Conservation (phyloP, 2,329 filamentous ascomycete species). For the Myriosclerotinia curreyana region DNA sequence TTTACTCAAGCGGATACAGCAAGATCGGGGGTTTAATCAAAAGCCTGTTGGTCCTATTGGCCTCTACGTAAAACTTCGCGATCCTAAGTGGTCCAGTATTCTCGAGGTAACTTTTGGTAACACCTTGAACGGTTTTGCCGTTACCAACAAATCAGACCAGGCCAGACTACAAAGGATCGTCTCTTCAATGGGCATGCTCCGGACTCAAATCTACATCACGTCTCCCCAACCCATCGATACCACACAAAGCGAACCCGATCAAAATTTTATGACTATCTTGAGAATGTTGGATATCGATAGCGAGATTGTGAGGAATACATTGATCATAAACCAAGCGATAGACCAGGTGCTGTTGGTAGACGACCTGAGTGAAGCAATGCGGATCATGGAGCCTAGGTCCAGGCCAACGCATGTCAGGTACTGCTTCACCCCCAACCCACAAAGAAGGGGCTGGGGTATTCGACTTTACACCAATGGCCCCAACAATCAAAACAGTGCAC, state of each 20-base stretch:
- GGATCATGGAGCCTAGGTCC: slow-evolving; percentile 62
- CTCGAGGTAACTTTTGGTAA: slow-evolving; percentile 74
- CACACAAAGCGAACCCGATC: slow-evolving; percentile 68
- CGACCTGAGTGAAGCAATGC: slow-evolving; percentile 62
- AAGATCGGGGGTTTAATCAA: slow-evolving; percentile 64
- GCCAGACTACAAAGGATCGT: slow-evolving; percentile 65
- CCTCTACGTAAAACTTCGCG: slow-evolving; percentile 68
- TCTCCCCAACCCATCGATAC: slow-evolving; percentile 55
- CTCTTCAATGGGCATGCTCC: slow-evolving; percentile 46
- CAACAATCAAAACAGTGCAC: slow-evolving; percentile 43
- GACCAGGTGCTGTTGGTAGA: slow-evolving; percentile 82
- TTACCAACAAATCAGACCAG: slow-evolving; percentile 73
- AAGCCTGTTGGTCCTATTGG: slow-evolving; percentile 84
- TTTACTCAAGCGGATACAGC: slow-evolving; percentile 65
- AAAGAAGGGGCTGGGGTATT: slow-evolving; percentile 56
- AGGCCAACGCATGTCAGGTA: slow-evolving; percentile 66
- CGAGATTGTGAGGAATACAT: slow-evolving; percentile 70
- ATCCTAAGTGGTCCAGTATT: slow-evolving; percentile 79
- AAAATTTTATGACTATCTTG: slow-evolving; percentile 71
- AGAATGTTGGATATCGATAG: slow-evolving; percentile 80
- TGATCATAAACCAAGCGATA: slow-evolving; percentile 79
- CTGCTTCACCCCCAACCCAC: slow-evolving; percentile 68
- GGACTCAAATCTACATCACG: slow-evolving; percentile 53
- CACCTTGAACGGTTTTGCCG: slow-evolving; percentile 73
- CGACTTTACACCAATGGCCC: slow-evolving; percentile 52